Evolutionary conservation across 2,329 filamentous ascomycete genomes (phyloP).

Genomic region (Microsporum canis): DNA sequence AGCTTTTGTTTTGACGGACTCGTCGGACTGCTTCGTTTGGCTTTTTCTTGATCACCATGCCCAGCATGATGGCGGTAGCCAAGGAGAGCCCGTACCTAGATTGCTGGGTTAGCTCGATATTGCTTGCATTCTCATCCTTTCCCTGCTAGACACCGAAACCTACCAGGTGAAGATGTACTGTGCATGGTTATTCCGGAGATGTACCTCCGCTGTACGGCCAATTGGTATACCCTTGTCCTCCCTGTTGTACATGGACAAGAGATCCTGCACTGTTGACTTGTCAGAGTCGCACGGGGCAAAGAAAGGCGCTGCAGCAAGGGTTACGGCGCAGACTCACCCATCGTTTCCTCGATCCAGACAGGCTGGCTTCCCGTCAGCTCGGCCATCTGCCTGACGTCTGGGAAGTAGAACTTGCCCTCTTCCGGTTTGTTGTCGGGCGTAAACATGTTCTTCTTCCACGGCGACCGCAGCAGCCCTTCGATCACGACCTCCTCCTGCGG

Average conservation of each 20-base stretch:
- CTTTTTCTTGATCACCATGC: constrained; percentile 86
- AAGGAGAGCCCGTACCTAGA: constrained; percentile 73
- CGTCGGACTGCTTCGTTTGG: constrained; percentile 59
- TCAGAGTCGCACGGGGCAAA: not conserved
- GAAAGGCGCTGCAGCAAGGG: not conserved
- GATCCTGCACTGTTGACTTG: constrained; percentile 54
- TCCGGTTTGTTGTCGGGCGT: constrained; percentile 82
- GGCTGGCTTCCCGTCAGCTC: constrained; percentile 66
- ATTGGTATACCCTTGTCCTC: constrained; percentile 76
- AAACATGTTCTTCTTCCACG: constrained; percentile 97
- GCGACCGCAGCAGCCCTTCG: constrained; percentile 73
- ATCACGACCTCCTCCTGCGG: constrained; percentile 62
- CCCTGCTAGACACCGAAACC: constrained; percentile 22
- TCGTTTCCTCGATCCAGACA: constrained; percentile 92
- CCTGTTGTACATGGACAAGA: constrained; percentile 64
- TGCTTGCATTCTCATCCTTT: not conserved
- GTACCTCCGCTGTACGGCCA: constrained; percentile 77
- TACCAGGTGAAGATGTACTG: constrained; percentile 99
- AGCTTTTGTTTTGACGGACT: constrained; percentile 64
- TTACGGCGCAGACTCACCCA: constrained; percentile 49
- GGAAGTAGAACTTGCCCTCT: constrained; percentile 83
- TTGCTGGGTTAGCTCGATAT: not conserved
- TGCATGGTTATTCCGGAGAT: constrained; percentile 87
- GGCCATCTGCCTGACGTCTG: constrained; percentile 88
- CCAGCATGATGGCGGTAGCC: constrained; percentile 90